Evolutionary conservation across 805 yeast genomes (phyloP), one percentile per base, ranked within the genome.

Genomic region (Candida ipomoeae): DNA sequence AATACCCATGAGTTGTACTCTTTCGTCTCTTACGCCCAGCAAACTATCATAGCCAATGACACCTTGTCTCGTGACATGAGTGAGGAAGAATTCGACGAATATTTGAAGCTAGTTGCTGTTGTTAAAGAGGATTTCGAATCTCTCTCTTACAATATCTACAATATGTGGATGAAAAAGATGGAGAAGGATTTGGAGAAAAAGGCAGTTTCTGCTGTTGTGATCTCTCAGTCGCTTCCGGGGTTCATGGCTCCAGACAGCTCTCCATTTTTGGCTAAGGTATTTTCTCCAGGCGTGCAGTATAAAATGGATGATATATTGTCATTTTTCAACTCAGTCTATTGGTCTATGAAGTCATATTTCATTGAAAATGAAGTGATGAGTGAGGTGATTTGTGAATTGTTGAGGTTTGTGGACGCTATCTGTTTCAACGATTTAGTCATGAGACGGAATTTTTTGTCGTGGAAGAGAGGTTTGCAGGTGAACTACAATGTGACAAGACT

Each of bases 381-480:
- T 59, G 91, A 86, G 61, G 96, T 90, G 7, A 81, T 94, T 31
- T 77, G 84, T 54, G 97, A 91, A 63, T 74, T 94, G 61, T 75
- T 94, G 61, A 82, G 85, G 63, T 85, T 86, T 67, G 89, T 95
- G 51, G 96, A 94, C 68, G 94, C 96, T 15, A 81, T 83, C 56
- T 89, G 98, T 71, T 94, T 94, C 78, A 94, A 94, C 66, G 98
- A 94, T 66, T 75, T 94, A 70, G 83, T 95, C 45, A 87, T 91
- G 96, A 84, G 97, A 74, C 82, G 96, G 69, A 86, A 84, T 71
- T 95, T 92, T 72, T 74, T 92, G 64, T 86, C 96, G 10, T 94
- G 99, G 99, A 94, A 92, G 74, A 85, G 99, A 65, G 98, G 98
- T 44, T 79, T 94, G 59, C 99, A 94, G 71, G 83, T 94, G 70